Evolutionary conservation across 371 early-diverging fungal species (phyloP).

Genomic region (Apophysomyces sp.): DNA sequence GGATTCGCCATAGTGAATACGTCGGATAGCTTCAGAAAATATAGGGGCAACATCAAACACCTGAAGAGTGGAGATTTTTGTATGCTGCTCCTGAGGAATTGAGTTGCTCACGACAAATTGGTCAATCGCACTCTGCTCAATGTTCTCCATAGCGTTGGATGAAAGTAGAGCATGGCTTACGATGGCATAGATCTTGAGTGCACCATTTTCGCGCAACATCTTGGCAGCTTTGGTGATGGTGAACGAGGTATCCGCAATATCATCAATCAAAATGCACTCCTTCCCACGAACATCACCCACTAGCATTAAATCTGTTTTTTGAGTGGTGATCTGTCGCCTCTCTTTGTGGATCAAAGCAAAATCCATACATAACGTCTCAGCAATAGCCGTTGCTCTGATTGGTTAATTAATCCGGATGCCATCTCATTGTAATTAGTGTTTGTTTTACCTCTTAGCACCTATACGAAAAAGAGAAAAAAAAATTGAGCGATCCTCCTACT

Average conservation of each 20-base stretch:
- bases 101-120: slow-evolving; percentile 88
- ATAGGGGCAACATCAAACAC: slow-evolving; percentile 83
- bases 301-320: slow-evolving; percentile 75
- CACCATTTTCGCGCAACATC: slow-evolving; percentile 83
- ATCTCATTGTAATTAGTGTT: background rate
- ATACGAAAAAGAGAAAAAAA: slow-evolving; percentile 19
- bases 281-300: slow-evolving; percentile 92
- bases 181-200: slow-evolving; percentile 84
- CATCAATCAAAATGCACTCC: slow-evolving; percentile 88
- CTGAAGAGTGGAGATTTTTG: slow-evolving; percentile 68
- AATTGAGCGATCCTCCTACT: background rate
- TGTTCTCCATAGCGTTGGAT: slow-evolving; percentile 80
- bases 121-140: slow-evolving; percentile 73
- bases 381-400: slow-evolving; percentile 78
- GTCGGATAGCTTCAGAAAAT: slow-evolving; percentile 94
- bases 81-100: slow-evolving; percentile 84
- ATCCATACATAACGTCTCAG: slow-evolving; percentile 80
- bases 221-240: slow-evolving; percentile 91
- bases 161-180: slow-evolving; percentile 90
- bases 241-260: slow-evolving; percentile 93
- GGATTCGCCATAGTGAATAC: slow-evolving; percentile 95
- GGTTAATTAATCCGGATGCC: background rate
- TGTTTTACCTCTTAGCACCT: slow-evolving; percentile 79
- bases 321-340: slow-evolving; percentile 52
- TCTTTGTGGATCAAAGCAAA: slow-evolving; percentile 93